Base-by-base conservation (phyloP, 768 basidiomycete genomes). In the Termitomyces sp. region DNA sequence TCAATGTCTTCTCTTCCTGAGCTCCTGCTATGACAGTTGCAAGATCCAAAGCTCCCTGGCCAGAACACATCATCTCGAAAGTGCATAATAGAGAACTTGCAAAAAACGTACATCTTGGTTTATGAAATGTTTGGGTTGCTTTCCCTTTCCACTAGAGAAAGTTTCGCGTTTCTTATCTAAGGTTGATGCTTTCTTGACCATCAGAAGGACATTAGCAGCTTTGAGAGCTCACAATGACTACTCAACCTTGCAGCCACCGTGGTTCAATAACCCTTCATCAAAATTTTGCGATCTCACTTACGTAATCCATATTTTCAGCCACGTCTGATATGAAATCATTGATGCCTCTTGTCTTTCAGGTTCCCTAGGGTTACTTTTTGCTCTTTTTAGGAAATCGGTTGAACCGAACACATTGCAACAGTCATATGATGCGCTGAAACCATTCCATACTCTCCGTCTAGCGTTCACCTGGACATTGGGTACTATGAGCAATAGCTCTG, bases 21-120 rank as follows among this genome's bases (percentile, higher is more conserved):
- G 46, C 58, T 34, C 32, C 51, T 42, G 58, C 58, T 59, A 62
- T 62, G 18, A 49, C 30, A 53, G 55, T 46, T 32, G 62, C 62
- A 20, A 62, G 58, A 37, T 57, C 43, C 30, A 62, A 45, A 30
- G 53, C 48, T 42, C 52, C 62, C 62, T 62, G 13, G 16, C 36
- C 5, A 12, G 13, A 2, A 47, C 27, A 14, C 36, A 43, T 13
- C 18, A 27, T 61, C 43, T 44, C 42, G 6, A 6, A 27, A 18
- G 33, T 24, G 26, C 3, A 32, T n/a, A 3, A 4, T 8, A 8
- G 0, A 16, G 20, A 47, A n/a, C 5, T 30, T 30, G 7, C 30
- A 30, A 48, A 10, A 32, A 22, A 46, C 26, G 14, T 34, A 62
- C 61, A 58, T 53, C n/a, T 44, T 62, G 55, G 33, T 62, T 55